A percentile compares a stretch with the other conserved stretches of the same genome.
phyloP scores from a whole-genome alignment of 1,284 basidiomycete genomes.

The Sanghuangporus weigelae region DNA sequence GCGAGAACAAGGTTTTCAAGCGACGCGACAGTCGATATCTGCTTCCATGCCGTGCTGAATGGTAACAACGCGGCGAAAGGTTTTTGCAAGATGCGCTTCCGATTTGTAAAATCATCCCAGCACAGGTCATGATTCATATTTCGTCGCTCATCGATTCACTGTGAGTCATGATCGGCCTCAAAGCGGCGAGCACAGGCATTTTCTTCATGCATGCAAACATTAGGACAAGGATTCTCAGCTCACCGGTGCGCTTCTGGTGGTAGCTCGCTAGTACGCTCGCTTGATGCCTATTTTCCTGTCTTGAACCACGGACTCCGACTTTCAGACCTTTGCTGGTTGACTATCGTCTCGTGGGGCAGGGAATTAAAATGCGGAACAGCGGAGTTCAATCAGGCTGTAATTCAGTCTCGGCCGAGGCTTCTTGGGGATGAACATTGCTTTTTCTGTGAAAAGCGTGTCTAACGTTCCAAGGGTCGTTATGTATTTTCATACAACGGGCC shows the following conservation, averaged over 20 bases:
- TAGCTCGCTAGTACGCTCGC: background rate
- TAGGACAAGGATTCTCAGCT: background rate
- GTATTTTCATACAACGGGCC: background rate
- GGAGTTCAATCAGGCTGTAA: background rate
- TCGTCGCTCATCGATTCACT: too few species aligned
- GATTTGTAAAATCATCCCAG: too few species aligned
- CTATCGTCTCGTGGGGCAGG: background rate
- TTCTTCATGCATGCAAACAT: too few species aligned
- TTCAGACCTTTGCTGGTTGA: background rate
- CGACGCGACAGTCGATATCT: too few species aligned
- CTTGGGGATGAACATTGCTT: background rate
- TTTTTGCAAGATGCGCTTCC: too few species aligned
- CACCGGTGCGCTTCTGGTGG: background rate
- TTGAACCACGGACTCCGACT: background rate
- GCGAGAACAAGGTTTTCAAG: background rate
- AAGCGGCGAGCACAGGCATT: too few species aligned
- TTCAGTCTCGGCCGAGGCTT: constrained; percentile 1
- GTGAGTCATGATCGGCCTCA: too few species aligned
- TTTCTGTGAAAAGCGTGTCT: background rate
- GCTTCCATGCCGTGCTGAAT: too few species aligned
- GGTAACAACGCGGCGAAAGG: too few species aligned
- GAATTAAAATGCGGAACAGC: background rate
- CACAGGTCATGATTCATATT: too few species aligned
- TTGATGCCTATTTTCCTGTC: background rate
- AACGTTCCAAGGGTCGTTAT: background rate